Evolutionary conservation across 208 protist genomes (phyloP).

Genomic region (Acanthamoeba lenticulata): DNA sequence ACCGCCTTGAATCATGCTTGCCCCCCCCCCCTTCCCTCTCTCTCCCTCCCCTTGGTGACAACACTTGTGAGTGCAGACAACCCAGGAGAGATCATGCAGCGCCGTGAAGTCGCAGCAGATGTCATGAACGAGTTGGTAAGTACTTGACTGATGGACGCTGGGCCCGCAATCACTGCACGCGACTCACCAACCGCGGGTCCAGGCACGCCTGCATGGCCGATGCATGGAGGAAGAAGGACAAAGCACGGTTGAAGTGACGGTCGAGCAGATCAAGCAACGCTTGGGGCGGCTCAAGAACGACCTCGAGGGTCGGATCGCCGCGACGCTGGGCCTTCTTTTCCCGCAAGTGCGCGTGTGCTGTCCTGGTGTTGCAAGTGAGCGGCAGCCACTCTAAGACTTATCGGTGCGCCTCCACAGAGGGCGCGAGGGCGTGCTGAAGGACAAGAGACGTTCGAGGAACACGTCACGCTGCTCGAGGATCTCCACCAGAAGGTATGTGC

Average conservation of each 20-base stretch:
- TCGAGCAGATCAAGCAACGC: neutral
- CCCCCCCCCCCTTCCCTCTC: too few species aligned
- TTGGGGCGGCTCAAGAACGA: neutral
- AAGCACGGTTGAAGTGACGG: neutral
- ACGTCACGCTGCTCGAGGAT: neutral
- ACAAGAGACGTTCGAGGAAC: neutral
- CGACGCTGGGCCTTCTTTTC: neutral
- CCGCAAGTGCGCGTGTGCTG: neutral
- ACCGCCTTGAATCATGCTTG: neutral
- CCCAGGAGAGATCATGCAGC: neutral
- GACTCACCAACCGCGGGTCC: neutral
- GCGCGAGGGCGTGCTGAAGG: neutral
- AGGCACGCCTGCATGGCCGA: neutral
- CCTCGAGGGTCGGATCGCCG: neutral
- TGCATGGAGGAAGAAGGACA: neutral
- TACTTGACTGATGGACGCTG: neutral
- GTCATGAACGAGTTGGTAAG: slow-evolving; percentile 3
- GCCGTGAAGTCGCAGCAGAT: neutral
- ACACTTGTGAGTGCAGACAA: neutral
- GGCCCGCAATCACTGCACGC: neutral
- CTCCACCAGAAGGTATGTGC: neutral
- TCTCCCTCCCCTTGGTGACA: neutral
- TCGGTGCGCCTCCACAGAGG: neutral
- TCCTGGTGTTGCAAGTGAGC: neutral
- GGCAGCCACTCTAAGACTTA: neutral